Evolutionary conservation across 2,329 filamentous ascomycete species (phyloP), one percentile per base, ranked within the genome.

Genomic region (Aureobasidium sp.): DNA sequence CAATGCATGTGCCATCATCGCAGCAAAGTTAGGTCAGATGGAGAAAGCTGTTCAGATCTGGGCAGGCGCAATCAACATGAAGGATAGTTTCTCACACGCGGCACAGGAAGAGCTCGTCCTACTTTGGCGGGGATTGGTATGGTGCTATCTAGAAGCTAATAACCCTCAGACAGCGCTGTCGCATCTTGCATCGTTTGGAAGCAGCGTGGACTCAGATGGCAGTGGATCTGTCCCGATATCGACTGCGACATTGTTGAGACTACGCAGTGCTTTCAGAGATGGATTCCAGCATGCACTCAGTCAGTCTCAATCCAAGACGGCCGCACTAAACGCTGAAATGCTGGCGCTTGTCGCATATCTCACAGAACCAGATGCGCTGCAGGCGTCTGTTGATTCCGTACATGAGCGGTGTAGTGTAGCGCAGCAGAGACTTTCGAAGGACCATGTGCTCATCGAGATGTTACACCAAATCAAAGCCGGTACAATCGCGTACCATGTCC

Each of bases 1-100:
- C 78, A 92, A 94, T 70, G 88, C 90, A 0, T 97, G 95, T 73
- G 93, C 91, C 0, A 79, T 93, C 18, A 88, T 94, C 4, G 93
- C 97, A 76, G 84, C 80, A 69, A 81, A 82, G 1, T 85, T 85
- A 36, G 87, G 84, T 0, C 90, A 91, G 29, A 70, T 74, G 1
- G 82, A 87, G 0, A 81, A 88, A 54, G 90, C 91, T 6, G 80
- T 84, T 27, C 89, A 88, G 60, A 89, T 96, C 0, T 87, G 95
- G 71, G 76, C 83, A 1, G 91, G 91, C 1, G 90, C 93, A 2
- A 81, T 93, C n/a, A 81, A 81, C 3, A 87, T 90, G 83, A 83
- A 79, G 63, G 73, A 74, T n/a, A 78, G 73, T 3, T 79, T 85
- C 27, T 67, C 75, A 6, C 70, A 76, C 25, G 65, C 69, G 8